These are phyloP conservation scores for Ogataea trehalophila DNA, from an alignment of 805 yeast genomes.

Conservation along the genomic window DNA sequence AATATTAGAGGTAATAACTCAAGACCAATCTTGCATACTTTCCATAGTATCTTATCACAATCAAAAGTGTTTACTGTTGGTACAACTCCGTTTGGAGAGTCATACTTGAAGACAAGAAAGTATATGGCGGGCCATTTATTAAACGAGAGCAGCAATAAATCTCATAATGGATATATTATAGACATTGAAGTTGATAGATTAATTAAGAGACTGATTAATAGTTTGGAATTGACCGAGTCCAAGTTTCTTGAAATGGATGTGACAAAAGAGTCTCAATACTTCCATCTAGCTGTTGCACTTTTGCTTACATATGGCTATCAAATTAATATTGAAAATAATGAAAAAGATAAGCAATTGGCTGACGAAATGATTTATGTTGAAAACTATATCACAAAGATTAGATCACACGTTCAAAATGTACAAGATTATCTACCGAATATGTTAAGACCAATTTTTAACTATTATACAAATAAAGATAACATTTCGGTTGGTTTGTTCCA, in stretches of 20 bases:
- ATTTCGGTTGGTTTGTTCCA: constrained; percentile 29
- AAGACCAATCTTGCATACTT: constrained; percentile 61
- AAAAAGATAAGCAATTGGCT: constrained; percentile 37
- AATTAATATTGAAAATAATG: constrained; percentile 38
- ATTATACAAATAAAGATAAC: constrained; percentile 10
- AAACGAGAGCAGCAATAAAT: constrained; percentile 32
- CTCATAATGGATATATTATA: constrained; percentile 30
- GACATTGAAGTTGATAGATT: constrained; percentile 34
- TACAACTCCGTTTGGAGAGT: constrained; percentile 53
- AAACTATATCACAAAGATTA: constrained; percentile 47
- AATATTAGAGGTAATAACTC: constrained; percentile 54
- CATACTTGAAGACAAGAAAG: constrained; percentile 45
- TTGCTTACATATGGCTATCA: constrained; percentile 47
- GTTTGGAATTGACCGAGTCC: not conserved
- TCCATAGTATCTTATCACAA: constrained; percentile 55
- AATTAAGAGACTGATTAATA: constrained; percentile 9
- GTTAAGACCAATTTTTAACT: constrained; percentile 27
- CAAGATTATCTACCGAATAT: constrained; percentile 48
- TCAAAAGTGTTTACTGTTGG: constrained; percentile 60
- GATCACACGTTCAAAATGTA: constrained; percentile 53
- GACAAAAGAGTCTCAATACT: constrained; percentile 41
- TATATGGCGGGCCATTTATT: constrained; percentile 40
- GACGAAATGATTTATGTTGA: constrained; percentile 52
- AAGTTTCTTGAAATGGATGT: constrained; percentile 35
- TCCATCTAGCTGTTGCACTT: constrained; percentile 47